Base-by-base conservation (phyloP, 2,329 filamentous ascomycete genomes). In the Xylariomycetidae sp. region DNA sequence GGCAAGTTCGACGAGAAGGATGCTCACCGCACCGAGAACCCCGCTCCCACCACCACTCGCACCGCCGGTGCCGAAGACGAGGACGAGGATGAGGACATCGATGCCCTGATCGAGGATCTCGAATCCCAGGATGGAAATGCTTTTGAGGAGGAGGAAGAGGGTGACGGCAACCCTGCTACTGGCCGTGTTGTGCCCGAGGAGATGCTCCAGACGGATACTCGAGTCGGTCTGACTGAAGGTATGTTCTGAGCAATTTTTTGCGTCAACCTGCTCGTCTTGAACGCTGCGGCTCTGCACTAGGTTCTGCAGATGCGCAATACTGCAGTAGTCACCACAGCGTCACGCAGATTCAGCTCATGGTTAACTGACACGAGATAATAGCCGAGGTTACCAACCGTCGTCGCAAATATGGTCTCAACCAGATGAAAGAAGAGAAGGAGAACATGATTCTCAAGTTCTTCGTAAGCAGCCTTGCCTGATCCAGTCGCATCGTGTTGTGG, bases 351-450 rank as follows among this genome's bases (percentile, higher is more conserved):
- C 8, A 26, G 19, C 9, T 20, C 7, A 13, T 20, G 12, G 27
- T 23, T 37, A 16, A 42, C 46, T 49, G 41, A 50, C 34, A 10
- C n/a, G n/a, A 14, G 22, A 23, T 3, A 16, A 14, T 18, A 56
- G 53, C 50, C 19, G 51, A 56, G 51, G 53, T 56, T 17, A 37
- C 31, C 23, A 52, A 50, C 38, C 62, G 62, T 33, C 70, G 77
- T 28, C 81, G 74, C 60, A 80, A 78, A 61, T 86, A 81, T 59
- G 88, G 88, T 59, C 70, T 85, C 56, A 94, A 95, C 61, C 80
- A 87, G 61, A 88, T 94, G 85, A 88, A 85, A 65, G 86, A 94
- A 66, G 85, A 90, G 69, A 88, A 88, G 66, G 83, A 88, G 64
- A 94, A 89, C 55, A 54, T 88, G 38, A 63, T 89, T 41, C 72